These are phyloP conservation scores for Wickerhamiella australiensis DNA, from an alignment of 805 yeast genomes.

Conservation along the genomic window DNA sequence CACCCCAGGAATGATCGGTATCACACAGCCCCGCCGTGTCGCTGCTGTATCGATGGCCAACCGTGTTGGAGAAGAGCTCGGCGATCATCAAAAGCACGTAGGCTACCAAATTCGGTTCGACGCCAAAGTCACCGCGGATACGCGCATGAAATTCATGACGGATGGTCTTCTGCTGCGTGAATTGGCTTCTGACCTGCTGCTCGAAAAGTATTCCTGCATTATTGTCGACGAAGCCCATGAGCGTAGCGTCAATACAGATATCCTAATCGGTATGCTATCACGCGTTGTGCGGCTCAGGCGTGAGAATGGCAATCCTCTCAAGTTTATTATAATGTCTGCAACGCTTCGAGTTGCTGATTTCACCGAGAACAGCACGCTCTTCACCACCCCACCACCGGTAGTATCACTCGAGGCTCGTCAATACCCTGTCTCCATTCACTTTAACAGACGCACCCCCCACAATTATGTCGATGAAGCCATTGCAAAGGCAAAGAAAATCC, in stretches of 20 bases:
- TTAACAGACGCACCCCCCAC: conserved; percentile 63
- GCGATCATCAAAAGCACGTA: conserved; percentile 57
- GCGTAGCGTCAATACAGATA: conserved; percentile 90
- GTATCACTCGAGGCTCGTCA: conserved; percentile 86
- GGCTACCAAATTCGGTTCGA: conserved; percentile 86
- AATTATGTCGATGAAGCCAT: conserved; percentile 82
- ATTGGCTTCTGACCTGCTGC: conserved; percentile 75
- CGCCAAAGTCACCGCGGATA: conserved; percentile 45
- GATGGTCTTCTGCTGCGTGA: conserved; percentile 92
- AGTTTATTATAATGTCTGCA: conserved; percentile 91
- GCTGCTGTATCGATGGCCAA: conserved; percentile 78
- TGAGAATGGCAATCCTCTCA: conserved; percentile 47
- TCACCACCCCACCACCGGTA: conserved; percentile 68
- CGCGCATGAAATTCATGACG: conserved; percentile 81
- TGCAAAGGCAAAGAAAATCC: conserved; percentile 76
- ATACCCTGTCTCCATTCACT: conserved; percentile 84
- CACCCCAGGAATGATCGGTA: conserved; percentile 87
- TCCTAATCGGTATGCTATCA: conserved; percentile 86
- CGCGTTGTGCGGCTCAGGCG: conserved; percentile 65
- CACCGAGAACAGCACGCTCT: conserved; percentile 63
- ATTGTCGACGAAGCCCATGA: conserved; percentile 98
- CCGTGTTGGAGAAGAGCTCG: conserved; percentile 74
- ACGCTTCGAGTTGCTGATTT: conserved; percentile 89
- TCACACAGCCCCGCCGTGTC: conserved; percentile 86
- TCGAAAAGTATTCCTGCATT: conserved; percentile 72